A percentile compares a stretch with the other conserved stretches of the same genome.
These are phyloP conservation scores for Oemleria cerasiformis DNA, from an alignment of 306 rosid genomes.

Conservation along the genomic window DNA sequence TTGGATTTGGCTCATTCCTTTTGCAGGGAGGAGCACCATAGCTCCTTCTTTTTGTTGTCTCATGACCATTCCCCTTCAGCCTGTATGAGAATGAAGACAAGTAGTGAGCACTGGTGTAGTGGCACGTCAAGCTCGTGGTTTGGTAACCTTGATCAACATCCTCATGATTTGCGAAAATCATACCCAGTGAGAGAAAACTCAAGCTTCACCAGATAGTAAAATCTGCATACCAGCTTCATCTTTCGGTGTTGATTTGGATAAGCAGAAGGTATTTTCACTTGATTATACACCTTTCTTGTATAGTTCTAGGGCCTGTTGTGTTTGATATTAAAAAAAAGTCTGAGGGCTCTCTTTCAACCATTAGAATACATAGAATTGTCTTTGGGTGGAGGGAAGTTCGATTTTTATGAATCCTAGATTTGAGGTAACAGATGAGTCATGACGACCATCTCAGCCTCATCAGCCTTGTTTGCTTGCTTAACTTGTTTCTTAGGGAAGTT, in stretches of 20 bases:
- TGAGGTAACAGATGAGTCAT: no score
- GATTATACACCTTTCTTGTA: background rate
- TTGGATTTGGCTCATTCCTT: conserved; percentile 25
- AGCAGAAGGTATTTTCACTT: conserved; percentile 22
- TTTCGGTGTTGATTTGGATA: conserved; percentile 22
- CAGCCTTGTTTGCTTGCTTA: no score
- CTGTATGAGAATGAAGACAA: conserved; percentile 31
- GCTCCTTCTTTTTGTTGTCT: conserved; percentile 33
- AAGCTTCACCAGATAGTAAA: conserved; percentile 23
- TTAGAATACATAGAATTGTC: no score
- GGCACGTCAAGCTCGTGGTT: conserved; percentile 29
- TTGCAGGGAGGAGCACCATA: conserved; percentile 44
- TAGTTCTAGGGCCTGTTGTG: background rate
- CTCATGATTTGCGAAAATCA: conserved; percentile 31
- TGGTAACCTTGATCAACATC: conserved; percentile 19
- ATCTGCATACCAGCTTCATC: conserved; percentile 26
- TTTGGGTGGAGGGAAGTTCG: no score
- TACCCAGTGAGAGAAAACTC: conserved; percentile 34
- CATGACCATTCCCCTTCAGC: conserved; percentile 41
- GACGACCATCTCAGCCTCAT: no score
- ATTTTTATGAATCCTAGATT: no score
- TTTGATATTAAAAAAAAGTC: background rate
- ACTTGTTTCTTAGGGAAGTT: no score
- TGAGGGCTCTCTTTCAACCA: no score
- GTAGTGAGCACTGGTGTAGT: conserved; percentile 35